phyloP scores from a whole-genome alignment of 2,329 filamentous ascomycete species.

The Rutstroemia sp. region DNA sequence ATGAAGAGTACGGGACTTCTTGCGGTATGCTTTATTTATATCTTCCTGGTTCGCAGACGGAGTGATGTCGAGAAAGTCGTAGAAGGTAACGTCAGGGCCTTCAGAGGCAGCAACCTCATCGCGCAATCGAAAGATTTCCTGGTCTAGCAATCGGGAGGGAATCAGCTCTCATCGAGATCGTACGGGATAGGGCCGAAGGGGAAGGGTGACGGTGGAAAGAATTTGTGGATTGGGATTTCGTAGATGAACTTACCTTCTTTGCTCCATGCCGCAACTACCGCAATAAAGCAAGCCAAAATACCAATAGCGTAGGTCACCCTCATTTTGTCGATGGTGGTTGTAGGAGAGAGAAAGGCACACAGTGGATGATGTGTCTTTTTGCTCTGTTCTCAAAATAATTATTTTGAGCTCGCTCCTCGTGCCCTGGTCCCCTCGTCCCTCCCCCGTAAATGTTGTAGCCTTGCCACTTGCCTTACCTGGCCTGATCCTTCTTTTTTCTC shows the following conservation, averaged over 20 bases:
- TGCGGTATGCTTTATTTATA: conserved; percentile 89
- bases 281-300: conserved; percentile 25
- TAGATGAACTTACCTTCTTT: conserved; percentile 29
- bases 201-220: too few species aligned
- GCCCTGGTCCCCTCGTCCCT: too few species aligned
- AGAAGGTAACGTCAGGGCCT: conserved; percentile 78
- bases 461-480: too few species aligned
- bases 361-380: neutral
- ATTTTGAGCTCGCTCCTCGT: too few species aligned
- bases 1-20: conserved; percentile 74
- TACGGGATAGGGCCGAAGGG: neutral
- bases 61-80: conserved; percentile 80
- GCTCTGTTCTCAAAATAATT: too few species aligned
- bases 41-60: conserved; percentile 73
- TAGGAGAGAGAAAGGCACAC: neutral
- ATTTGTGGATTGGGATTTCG: neutral
- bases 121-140: conserved; percentile 93
- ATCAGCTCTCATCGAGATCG: conserved; percentile 13
- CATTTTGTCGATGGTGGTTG: conserved; percentile 20
- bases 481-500: neutral
- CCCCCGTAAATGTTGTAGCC: too few species aligned
- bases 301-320: conserved; percentile 25
- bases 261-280: conserved; percentile 30
- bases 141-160: conserved; percentile 51
- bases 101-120: conserved; percentile 76